A percentile compares a stretch with the other conserved stretches of the same genome.
Evolutionary conservation across 1,139 yeast genomes (phyloP).

Genomic region (Yamadazyma triangularis): DNA sequence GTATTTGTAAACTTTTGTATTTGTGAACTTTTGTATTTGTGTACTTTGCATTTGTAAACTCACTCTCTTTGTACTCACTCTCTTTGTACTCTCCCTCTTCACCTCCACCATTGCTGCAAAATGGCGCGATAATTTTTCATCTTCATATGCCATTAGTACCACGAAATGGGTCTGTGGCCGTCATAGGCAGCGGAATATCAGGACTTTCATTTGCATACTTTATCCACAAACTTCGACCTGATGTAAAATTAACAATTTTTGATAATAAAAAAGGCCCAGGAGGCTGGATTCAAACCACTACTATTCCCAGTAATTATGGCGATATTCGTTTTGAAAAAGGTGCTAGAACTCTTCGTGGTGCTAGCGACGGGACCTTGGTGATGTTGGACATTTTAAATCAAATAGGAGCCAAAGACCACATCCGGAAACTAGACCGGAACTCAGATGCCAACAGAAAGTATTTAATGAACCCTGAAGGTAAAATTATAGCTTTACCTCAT

Average conservation of each 20-base stretch:
- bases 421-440: constrained; percentile 44
- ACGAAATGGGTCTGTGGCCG: constrained; percentile 47
- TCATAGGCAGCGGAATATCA: constrained; percentile 85
- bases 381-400: constrained; percentile 54
- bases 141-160: no score
- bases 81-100: no score
- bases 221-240: constrained; percentile 65
- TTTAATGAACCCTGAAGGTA: constrained; percentile 35
- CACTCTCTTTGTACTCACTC: no score
- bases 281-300: constrained; percentile 70
- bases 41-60: no score
- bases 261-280: constrained; percentile 59
- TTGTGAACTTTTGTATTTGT: no score
- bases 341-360: constrained; percentile 70
- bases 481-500: constrained; percentile 53
- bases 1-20: no score
- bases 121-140: no score
- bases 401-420: constrained; percentile 35
- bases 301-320: constrained; percentile 7
- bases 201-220: constrained; percentile 81
- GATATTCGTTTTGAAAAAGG: constrained; percentile 54
- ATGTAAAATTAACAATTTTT: constrained; percentile 55
- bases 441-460: constrained; percentile 63
- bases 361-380: constrained; percentile 59
- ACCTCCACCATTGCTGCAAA: no score